Percentiles rank a stretch among this genome's conserved stretches.
Conservation (phyloP, 1,284 basidiomycete genomes). For the Boletus mariae region DNA sequence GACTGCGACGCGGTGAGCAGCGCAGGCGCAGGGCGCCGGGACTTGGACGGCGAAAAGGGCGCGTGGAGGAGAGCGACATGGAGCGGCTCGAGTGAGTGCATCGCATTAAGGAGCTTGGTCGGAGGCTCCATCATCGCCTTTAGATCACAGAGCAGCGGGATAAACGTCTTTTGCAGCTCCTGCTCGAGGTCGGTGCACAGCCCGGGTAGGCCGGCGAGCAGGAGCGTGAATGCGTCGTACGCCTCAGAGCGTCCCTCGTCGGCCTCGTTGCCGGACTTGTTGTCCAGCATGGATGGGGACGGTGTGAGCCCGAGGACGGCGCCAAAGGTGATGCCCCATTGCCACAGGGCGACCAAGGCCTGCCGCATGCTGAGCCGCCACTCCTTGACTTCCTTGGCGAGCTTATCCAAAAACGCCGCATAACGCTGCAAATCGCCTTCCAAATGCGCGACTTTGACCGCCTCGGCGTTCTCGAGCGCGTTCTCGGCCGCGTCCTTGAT, state of each 20-base stretch:
- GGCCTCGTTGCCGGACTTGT: conserved; percentile 10
- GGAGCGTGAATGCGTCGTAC: conserved; percentile 64
- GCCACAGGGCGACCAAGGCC: conserved; percentile 37
- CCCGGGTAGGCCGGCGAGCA: conserved; percentile 54
- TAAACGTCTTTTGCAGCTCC: conserved; percentile 48
- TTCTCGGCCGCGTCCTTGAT: conserved; percentile 30
- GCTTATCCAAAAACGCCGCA: conserved; percentile 52
- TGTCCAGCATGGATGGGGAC: conserved; percentile 33
- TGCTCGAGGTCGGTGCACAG: conserved; percentile 52
- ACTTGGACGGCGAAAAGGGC: conserved; percentile 45
- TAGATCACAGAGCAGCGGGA: conserved; percentile 54
- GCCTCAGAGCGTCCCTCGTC: conserved; percentile 49
- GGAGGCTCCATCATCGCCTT: conserved; percentile 58
- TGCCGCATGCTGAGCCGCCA: conserved; percentile 50
- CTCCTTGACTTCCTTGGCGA: conserved; percentile 55
- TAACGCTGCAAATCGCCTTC: conserved; percentile 53
- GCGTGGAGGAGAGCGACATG: conserved; percentile 64
- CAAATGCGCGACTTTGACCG: conserved; percentile 49
- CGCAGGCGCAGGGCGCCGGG: conserved; percentile 57
- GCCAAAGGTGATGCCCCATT: conserved; percentile 65
- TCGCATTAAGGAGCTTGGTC: conserved; percentile 59
- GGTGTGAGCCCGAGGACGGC: conserved; percentile 60
- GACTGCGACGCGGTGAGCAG: conserved; percentile 68
- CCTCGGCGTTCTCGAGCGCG: conserved; percentile 41
- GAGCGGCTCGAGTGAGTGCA: conserved; percentile 65